Percentiles rank a stretch among this genome's conserved stretches.
These are phyloP conservation scores for Polytolypa hystricis DNA, from an alignment of 2,329 filamentous ascomycete genomes.

Conservation along the genomic window DNA sequence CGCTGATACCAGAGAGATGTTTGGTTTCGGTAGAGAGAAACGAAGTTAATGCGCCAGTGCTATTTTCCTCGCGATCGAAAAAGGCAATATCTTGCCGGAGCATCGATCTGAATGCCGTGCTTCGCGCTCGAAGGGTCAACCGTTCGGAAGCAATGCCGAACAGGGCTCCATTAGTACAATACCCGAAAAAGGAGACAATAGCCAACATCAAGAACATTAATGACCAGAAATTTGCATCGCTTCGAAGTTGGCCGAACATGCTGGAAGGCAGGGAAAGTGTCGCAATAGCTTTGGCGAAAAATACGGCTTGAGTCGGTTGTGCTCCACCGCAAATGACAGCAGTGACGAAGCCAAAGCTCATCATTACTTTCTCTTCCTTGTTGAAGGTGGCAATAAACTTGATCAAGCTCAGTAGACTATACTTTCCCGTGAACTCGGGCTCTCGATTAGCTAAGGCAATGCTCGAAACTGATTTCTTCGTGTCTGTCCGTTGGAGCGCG, in stretches of 20 bases:
- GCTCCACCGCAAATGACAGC: slow-evolving; percentile 68
- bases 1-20: slow-evolving; percentile 76
- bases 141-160: slow-evolving; percentile 83
- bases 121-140: slow-evolving; percentile 70
- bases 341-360: slow-evolving; percentile 63
- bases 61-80: slow-evolving; percentile 84
- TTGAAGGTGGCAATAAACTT: slow-evolving; percentile 76
- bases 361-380: slow-evolving; percentile 55
- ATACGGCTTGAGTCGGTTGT: slow-evolving; percentile 65
- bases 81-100: slow-evolving; percentile 87
- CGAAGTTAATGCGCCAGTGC: slow-evolving; percentile 74
- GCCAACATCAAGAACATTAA: slow-evolving; percentile 82
- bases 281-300: slow-evolving; percentile 82
- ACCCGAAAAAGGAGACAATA: slow-evolving; percentile 59
- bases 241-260: slow-evolving; percentile 48
- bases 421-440: slow-evolving; percentile 44
- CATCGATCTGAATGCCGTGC: slow-evolving; percentile 73
- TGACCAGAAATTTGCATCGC: slow-evolving; percentile 73
- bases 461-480: slow-evolving; percentile 53
- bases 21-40: slow-evolving; percentile 86
- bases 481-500: slow-evolving; percentile 34
- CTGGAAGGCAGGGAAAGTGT: slow-evolving; percentile 49
- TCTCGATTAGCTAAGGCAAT: slow-evolving; percentile 51
- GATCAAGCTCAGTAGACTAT: slow-evolving; percentile 64
- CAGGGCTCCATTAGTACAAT: slow-evolving; percentile 55